phyloP scores from a whole-genome alignment of 352 stramenopile species.

The Pythium coloratum region DNA sequence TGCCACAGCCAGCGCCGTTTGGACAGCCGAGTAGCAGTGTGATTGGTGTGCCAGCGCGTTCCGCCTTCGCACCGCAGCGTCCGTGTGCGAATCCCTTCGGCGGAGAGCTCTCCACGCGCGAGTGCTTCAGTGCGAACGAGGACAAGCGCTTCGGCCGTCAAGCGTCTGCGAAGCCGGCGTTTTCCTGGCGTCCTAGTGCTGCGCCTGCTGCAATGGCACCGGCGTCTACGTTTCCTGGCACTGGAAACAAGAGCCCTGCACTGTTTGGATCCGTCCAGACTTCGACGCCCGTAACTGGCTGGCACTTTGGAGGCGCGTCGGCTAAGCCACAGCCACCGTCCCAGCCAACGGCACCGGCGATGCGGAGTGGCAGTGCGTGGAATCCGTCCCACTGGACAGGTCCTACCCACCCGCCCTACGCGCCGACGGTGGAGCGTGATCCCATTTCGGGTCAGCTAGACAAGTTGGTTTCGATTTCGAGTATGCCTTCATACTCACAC shows the following conservation, averaged over 20 bases:
- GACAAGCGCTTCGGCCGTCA: conserved; percentile 10
- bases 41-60: conserved; percentile 34
- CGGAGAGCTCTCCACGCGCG: conserved; percentile 10
- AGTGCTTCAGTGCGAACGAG: conserved; percentile 19
- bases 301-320: background rate
- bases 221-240: background rate
- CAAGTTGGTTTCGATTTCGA: conserved; percentile 5
- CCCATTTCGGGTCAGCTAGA: background rate
- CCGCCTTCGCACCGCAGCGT: background rate
- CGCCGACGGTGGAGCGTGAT: background rate
- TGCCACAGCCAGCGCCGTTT: conserved; percentile 54
- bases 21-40: conserved; percentile 36
- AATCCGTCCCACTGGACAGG: background rate
- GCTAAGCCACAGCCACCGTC: background rate
- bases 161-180: conserved; percentile 3
- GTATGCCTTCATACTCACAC: conserved; percentile 3
- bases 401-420: background rate
- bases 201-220: background rate
- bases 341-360: background rate
- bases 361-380: background rate
- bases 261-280: background rate
- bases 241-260: background rate
- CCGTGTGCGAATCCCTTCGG: conserved; percentile 6
- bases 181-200: background rate
- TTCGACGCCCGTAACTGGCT: background rate